phyloP scores from a whole-genome alignment of 1,139 yeast species.

The Citeromyces siamensis region DNA sequence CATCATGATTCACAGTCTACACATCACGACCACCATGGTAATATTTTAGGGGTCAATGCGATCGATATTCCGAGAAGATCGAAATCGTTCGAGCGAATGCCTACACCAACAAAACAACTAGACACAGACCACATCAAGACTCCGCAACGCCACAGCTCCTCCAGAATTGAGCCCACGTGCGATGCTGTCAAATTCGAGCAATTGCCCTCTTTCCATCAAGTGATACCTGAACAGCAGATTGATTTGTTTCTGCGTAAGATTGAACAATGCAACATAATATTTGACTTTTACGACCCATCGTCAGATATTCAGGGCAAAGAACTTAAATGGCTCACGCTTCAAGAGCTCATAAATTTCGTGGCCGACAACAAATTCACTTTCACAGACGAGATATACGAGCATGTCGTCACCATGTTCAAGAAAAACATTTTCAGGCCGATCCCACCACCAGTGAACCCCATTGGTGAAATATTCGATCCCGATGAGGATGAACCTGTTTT shows the following conservation, averaged over 20 bases:
- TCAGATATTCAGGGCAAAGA: constrained; percentile 89
- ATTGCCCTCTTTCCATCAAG: constrained; percentile 85
- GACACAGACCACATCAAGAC: constrained; percentile 51
- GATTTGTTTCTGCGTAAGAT: constrained; percentile 77
- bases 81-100: constrained; percentile 30
- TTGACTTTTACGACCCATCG: constrained; percentile 90
- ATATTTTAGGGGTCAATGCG: constrained; percentile 14
- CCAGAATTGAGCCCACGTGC: constrained; percentile 76
- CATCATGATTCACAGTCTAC: not conserved
- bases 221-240: constrained; percentile 73
- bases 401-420: constrained; percentile 84
- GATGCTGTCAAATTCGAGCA: constrained; percentile 65
- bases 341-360: constrained; percentile 81
- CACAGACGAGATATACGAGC: constrained; percentile 84
- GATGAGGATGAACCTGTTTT: constrained; percentile 98
- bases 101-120: constrained; percentile 29
- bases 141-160: constrained; percentile 90
- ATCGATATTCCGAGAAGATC: constrained; percentile 28
- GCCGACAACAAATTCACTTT: constrained; percentile 66
- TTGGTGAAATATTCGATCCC: constrained; percentile 93
- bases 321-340: constrained; percentile 73
- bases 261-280: constrained; percentile 89
- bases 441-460: constrained; percentile 96
- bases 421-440: constrained; percentile 86
- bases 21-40: not conserved